Evolutionary conservation across 2,329 filamentous ascomycete species (phyloP).

Genomic region (Akanthomyces dipterigenus): DNA sequence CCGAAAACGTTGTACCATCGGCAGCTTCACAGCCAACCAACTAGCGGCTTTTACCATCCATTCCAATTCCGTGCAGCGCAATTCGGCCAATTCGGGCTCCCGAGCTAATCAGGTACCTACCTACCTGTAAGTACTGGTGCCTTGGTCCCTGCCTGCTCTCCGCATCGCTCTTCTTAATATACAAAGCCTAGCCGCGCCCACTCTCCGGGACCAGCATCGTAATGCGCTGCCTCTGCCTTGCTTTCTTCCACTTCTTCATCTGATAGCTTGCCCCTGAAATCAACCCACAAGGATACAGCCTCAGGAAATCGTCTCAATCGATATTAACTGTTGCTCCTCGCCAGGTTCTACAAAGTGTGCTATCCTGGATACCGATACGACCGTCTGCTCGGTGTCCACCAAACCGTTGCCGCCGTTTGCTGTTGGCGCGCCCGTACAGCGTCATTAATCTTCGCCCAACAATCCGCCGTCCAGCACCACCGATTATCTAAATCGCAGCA

Average conservation of each 20-base stretch:
- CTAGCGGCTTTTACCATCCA: no score
- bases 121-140: no score
- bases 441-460: background rate
- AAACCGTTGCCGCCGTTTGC: background rate
- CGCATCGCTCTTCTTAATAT: background rate
- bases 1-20: background rate
- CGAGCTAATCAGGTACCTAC: no score
- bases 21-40: background rate
- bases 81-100: background rate
- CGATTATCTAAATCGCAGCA: background rate
- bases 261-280: background rate
- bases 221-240: background rate
- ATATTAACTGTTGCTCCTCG: background rate
- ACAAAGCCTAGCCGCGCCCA: conserved; percentile 1
- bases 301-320: background rate
- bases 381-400: background rate
- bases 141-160: background rate
- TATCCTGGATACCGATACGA: background rate
- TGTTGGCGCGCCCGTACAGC: background rate
- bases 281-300: background rate
- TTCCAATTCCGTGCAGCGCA: background rate
- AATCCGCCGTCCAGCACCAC: background rate
- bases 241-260: background rate
- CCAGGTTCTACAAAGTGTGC: background rate
- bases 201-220: background rate